A percentile compares a stretch with the other conserved stretches of the same genome.
Conservation (phyloP, 2,329 filamentous ascomycete genomes). For the Lizonia empirigonia region DNA sequence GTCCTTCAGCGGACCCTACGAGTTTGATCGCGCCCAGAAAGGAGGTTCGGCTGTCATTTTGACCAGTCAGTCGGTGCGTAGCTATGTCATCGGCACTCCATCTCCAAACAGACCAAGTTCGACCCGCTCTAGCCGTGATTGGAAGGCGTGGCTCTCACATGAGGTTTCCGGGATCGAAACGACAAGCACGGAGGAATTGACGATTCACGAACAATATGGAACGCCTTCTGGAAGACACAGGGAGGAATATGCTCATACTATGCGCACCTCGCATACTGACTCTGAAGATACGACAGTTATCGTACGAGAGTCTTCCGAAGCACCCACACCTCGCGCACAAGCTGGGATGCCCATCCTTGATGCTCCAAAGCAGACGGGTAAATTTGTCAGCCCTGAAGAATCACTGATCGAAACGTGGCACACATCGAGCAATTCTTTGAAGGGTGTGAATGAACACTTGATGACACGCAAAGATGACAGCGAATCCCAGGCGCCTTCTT, state of each 20-base stretch:
- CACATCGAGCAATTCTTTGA: neutral
- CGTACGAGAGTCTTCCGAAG: slow-evolving; percentile 18
- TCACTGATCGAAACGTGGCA: no score
- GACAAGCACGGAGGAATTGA: slow-evolving; percentile 34
- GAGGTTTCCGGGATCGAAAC: slow-evolving; percentile 50
- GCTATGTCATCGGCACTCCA: slow-evolving; percentile 48
- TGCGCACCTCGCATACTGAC: slow-evolving; percentile 29
- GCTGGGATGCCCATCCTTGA: neutral
- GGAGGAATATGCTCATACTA: slow-evolving; percentile 20
- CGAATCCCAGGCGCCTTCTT: neutral
- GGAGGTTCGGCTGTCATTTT: slow-evolving; percentile 51
- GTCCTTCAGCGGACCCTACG: slow-evolving; percentile 27
- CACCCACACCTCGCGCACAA: slow-evolving; percentile 5
- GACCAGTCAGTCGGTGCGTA: slow-evolving; percentile 52
- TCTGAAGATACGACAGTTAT: slow-evolving; percentile 34
- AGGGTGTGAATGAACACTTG: no score
- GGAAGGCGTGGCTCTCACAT: slow-evolving; percentile 55
- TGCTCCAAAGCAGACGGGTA: neutral
- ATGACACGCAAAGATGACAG: neutral
- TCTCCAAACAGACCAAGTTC: slow-evolving; percentile 30
- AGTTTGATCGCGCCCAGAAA: slow-evolving; percentile 15
- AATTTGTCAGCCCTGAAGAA: neutral
- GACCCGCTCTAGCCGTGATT: slow-evolving; percentile 50
- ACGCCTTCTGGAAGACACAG: slow-evolving; percentile 19
- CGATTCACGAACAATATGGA: slow-evolving; percentile 32